These are phyloP conservation scores for Glutinoglossum americanum DNA, from an alignment of 495 filamentous ascomycete species.

Conservation along the genomic window DNA sequence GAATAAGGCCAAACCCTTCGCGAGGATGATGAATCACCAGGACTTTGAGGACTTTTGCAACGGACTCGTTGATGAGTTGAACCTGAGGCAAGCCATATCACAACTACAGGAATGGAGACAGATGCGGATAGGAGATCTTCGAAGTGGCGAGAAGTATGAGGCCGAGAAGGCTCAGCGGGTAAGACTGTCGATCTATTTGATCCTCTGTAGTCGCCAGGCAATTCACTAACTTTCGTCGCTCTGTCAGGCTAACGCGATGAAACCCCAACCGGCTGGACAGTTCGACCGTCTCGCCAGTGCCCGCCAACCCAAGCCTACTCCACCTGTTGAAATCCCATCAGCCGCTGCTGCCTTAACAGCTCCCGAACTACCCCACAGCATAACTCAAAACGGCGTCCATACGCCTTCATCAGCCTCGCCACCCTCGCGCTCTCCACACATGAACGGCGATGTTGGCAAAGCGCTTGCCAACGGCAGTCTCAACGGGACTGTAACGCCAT, in stretches of 20 bases:
- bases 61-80: constrained; percentile 72
- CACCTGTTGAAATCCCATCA: constrained; percentile 44
- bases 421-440: constrained; percentile 23
- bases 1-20: constrained; percentile 87
- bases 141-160: constrained; percentile 84
- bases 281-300: constrained; percentile 38
- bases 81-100: constrained; percentile 67
- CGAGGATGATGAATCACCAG: constrained; percentile 81
- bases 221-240: constrained; percentile 44
- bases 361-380: constrained; percentile 36
- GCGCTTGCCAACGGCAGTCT: constrained; percentile 8
- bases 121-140: constrained; percentile 60
- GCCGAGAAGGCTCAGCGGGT: constrained; percentile 60
- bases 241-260: constrained; percentile 5
- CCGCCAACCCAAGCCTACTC: constrained; percentile 32
- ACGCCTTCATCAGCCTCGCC: constrained; percentile 32
- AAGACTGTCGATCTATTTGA: constrained; percentile 17
- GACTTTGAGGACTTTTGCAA: constrained; percentile 77
- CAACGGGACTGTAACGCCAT: constrained; percentile 11
- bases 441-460: constrained; percentile 13
- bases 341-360: constrained; percentile 51
- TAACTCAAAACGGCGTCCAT: constrained; percentile 20
- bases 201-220: not conserved
- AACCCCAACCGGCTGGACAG: not conserved
- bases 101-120: constrained; percentile 91